phyloP scores from a whole-genome alignment of 2,329 filamentous ascomycete genomes.

The Sordariomycetes sp. region DNA sequence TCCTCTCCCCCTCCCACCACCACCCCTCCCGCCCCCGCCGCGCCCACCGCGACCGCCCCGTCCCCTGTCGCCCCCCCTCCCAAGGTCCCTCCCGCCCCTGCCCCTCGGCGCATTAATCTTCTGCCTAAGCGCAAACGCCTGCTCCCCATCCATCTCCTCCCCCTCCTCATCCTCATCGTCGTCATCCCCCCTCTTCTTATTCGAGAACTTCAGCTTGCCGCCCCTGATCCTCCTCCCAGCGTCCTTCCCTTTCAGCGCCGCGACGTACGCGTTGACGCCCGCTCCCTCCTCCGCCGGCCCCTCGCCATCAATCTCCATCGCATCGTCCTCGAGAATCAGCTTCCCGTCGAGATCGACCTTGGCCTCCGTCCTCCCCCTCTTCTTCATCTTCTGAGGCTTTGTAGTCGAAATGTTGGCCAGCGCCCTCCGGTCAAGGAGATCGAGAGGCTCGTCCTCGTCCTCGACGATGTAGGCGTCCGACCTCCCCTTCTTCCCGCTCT shows the following conservation, averaged over 20 bases:
- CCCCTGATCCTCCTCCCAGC: conserved; percentile 50
- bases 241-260: conserved; percentile 55
- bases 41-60: conserved; percentile 29
- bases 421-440: conserved; percentile 78
- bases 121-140: conserved; percentile 37
- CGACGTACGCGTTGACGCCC: conserved; percentile 56
- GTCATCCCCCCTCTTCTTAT: conserved; percentile 35
- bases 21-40: conserved; percentile 30
- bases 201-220: conserved; percentile 60
- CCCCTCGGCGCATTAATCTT: conserved; percentile 16
- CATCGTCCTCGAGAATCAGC: conserved; percentile 51
- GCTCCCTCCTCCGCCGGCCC: conserved; percentile 27
- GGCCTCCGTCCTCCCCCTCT: conserved; percentile 44
- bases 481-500: conserved; percentile 23
- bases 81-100: conserved; percentile 18
- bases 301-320: conserved; percentile 54
- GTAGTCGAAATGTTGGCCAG: conserved; percentile 89
- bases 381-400: conserved; percentile 56
- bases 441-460: conserved; percentile 86
- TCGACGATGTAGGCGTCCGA: conserved; percentile 80
- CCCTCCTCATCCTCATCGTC: conserved; percentile 30
- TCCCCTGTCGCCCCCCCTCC: conserved; percentile 18
- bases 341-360: conserved; percentile 68
- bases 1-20: conserved; percentile 33
- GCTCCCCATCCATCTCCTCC: conserved; percentile 38